Conservation (phyloP, 495 filamentous ascomycete genomes). For the Penicillium fimorum region DNA sequence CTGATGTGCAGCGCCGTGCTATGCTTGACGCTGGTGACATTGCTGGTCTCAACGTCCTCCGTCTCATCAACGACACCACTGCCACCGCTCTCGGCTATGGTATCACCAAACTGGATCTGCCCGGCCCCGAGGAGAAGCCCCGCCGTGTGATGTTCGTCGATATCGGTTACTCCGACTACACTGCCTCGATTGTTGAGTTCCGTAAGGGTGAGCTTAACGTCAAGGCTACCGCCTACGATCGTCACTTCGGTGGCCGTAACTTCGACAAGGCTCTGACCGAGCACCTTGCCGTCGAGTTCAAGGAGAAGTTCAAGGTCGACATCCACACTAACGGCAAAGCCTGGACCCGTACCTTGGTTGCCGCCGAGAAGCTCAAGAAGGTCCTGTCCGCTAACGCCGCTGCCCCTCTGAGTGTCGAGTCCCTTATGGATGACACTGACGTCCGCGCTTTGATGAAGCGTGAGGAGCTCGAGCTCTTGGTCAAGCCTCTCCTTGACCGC, state of each 20-base stretch:
- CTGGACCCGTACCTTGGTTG: constrained; percentile 77
- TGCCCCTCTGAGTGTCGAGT: constrained; percentile 97
- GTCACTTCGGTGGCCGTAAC: constrained; percentile 96
- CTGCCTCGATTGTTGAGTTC: constrained; percentile 91
- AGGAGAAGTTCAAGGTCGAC: constrained; percentile 87
- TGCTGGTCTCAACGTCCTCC: constrained; percentile 85
- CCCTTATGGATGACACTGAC: constrained; percentile 96
- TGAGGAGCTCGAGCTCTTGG: constrained; percentile 88
- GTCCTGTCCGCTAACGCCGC: constrained; percentile 92
- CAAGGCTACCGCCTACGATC: constrained; percentile 88
- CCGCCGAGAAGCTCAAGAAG: constrained; percentile 98
- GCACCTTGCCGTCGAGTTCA: constrained; percentile 93
- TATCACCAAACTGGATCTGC: constrained; percentile 95
- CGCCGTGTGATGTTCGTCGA: constrained; percentile 90
- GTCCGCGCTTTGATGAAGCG: constrained; percentile 86
- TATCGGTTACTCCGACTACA: constrained; percentile 95
- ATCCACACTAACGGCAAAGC: constrained; percentile 88
- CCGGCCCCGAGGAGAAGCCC: constrained; percentile 86
- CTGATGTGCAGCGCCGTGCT: constrained; percentile 83
- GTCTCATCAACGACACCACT: constrained; percentile 97
- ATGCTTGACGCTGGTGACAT: constrained; percentile 94
- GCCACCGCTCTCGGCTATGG: constrained; percentile 94
- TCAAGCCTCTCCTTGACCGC: constrained; percentile 79
- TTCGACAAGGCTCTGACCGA: constrained; percentile 94
- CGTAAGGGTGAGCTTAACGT: constrained; percentile 95